Conservation (phyloP, 1,284 basidiomycete genomes). For the Mycena citricolor region DNA sequence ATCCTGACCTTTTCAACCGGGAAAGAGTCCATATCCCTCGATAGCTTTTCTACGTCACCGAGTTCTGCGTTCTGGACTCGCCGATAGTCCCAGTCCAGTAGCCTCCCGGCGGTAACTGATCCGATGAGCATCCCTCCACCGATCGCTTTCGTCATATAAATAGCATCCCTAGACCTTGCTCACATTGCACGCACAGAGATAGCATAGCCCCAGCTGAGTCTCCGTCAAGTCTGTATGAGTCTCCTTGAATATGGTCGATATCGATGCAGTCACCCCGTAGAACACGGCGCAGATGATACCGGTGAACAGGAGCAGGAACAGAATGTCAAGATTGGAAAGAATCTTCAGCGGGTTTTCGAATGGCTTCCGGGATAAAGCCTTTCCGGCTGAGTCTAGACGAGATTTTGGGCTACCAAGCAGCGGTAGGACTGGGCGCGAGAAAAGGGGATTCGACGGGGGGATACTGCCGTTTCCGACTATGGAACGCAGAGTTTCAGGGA, state of each 20-base stretch:
- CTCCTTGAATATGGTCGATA: slow-evolving; percentile 60
- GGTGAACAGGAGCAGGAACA: slow-evolving; percentile 58
- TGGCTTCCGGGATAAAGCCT: slow-evolving; percentile 28
- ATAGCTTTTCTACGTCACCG: slow-evolving; percentile 31
- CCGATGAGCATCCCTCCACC: slow-evolving; percentile 61
- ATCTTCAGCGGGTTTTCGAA: slow-evolving; percentile 62
- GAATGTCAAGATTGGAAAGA: slow-evolving; percentile 58
- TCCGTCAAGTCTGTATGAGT: slow-evolving; percentile 62
- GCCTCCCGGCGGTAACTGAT: slow-evolving; percentile 45
- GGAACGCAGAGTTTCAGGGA: slow-evolving; percentile 62
- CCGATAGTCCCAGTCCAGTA: slow-evolving; percentile 59
- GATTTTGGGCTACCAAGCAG: slow-evolving; percentile 44
- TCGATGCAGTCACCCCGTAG: slow-evolving; percentile 64
- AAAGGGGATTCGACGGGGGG: slow-evolving; percentile 42
- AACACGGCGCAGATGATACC: slow-evolving; percentile 60
- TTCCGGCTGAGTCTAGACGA: slow-evolving; percentile 2
- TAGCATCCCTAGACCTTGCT: neutral
- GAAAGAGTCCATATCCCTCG: slow-evolving; percentile 31
- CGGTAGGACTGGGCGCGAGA: slow-evolving; percentile 56
- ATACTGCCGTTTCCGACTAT: slow-evolving; percentile 57
- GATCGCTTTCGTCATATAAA: slow-evolving; percentile 35
- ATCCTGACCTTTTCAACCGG: slow-evolving; percentile 50
- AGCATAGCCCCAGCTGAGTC: slow-evolving; percentile 69
- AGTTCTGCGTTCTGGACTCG: slow-evolving; percentile 16
- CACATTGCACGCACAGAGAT: slow-evolving; percentile 39